Base-by-base conservation (phyloP, 208 protist genomes). In the Leishmania turanica region DNA sequence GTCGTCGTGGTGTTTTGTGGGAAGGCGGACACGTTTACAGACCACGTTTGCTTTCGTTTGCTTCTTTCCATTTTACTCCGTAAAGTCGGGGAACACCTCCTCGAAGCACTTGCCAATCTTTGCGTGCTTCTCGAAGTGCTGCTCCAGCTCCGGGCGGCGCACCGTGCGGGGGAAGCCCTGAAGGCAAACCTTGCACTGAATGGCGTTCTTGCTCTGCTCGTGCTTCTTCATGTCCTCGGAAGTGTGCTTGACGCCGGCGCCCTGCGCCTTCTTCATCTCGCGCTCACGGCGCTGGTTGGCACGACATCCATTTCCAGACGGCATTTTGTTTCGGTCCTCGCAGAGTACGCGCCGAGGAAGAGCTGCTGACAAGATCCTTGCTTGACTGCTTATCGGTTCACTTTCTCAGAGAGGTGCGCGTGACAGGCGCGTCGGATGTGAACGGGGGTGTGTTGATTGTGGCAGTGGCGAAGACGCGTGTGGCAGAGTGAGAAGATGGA, bases 151-250 rank as follows among this genome's bases (percentile, higher is more conserved):
- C 0, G 89, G 72, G 17, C 86, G 82, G 62, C 92, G 92, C 54
- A 93, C 92, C 4, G 92, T 96, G 53, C 87, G 84, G 6, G 92
- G 92, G 75, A 96, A 96, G 47, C 92, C 92, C 66, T 94, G 90
- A 51, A 96, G 75, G 68, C 92, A 96, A 60, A 94, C 80, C 53
- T 75, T 89, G 78, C 92, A 96, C 88, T 96, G 92, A 49, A 96
- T 83, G 0, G 88, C 90, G 65, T 92, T 94, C 75, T 94, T 94
- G 77, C 84, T 89, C 78, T 93, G 79, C 82, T 96, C 89, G 68
- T 94, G 90, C 84, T 94, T 94, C 83, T 96, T 94, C 17, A 87
- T 31, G 54, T 96, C 92, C 54, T 94, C 90, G 53, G 84, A 45
- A 47, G 87, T 84, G 85, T 93, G 89, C 74, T 89, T 89, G 47